Evolutionary conservation across 2,329 filamentous ascomycete genomes (phyloP), one percentile per base, ranked within the genome.

Genomic region (Domatiomyces catenatus): DNA sequence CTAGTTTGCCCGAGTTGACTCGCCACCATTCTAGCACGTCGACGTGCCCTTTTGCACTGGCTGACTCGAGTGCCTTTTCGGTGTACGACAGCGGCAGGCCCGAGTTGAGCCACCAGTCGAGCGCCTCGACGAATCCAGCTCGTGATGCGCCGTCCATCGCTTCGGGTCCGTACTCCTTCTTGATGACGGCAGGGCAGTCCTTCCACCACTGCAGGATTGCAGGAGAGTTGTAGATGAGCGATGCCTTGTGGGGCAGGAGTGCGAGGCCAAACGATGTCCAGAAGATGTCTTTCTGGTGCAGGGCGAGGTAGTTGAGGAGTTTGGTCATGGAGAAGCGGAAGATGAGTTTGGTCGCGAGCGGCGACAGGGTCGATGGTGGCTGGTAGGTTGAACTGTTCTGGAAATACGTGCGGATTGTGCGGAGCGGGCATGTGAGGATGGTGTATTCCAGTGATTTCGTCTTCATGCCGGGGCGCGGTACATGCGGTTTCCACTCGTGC

Each of bases 11-110:
- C 18, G 50, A 53, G 49, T 58, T 59, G 53, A 83, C 76, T 59
- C 86, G 85, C 90, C 90, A 96, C 90, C 90, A 96, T 60, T 93
- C 83, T 1, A 96, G 75, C 0, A 95, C 87, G 5, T 80, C 71
- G n/a, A 94, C 74, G 57, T 92, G 84, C 6, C 89, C 88, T 61
- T 86, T 83, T 2, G 81, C 81, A 52, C 84, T 90, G 26, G 90
- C 89, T 61, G 89, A 84, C 66, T 95, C 90, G 17, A 96, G 76
- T 0, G 90, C 86, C 4, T 81, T 76, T 64, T 94, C 87, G 8
- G 85, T 94, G 66, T 92, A 94, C 58, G 86, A 83, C 18, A 95
- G 73, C 1, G 82, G 79, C 1, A 95, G 73, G 0, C 84, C 84
- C 0, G 83, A 86, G 19, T 83, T 76, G 63, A 84, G 84, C 90